These are phyloP conservation scores for Leonotis leonurus DNA, from an alignment of 257 asterid species.

Conservation along the genomic window DNA sequence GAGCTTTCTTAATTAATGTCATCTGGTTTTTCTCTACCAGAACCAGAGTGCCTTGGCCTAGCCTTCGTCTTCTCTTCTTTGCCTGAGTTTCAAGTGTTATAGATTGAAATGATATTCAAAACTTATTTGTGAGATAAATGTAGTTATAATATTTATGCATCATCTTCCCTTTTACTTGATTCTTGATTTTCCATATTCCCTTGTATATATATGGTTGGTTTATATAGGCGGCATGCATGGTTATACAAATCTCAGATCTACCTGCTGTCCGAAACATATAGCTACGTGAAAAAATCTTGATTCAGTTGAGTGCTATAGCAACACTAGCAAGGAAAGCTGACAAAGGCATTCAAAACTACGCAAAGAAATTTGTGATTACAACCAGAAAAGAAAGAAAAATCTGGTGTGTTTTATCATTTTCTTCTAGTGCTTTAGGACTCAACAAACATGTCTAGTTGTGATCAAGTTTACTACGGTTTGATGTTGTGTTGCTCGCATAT, in stretches of 20 bases:
- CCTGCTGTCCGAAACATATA: constrained; percentile 4
- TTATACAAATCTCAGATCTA: no score
- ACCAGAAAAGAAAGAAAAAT: constrained; percentile 7
- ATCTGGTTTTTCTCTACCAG: not conserved
- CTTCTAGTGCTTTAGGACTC: not conserved
- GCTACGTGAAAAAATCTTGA: no score
- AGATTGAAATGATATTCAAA: not conserved
- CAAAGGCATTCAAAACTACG: no score
- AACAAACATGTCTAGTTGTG: not conserved
- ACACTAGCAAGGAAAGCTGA: no score
- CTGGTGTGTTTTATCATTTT: constrained; percentile 3
- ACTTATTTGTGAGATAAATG: not conserved
- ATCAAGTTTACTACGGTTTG: constrained; percentile 21
- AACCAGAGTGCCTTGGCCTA: no score
- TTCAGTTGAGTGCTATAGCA: no score
- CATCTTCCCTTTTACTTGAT: not conserved
- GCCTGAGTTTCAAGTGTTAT: no score
- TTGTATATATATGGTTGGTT: not conserved
- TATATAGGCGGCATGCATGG: no score
- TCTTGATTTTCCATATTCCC: not conserved
- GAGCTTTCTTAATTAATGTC: not conserved
- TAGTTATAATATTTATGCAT: not conserved
- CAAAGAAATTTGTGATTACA: constrained; percentile 17
- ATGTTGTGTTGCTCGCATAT: constrained; percentile 56
- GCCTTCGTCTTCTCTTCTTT: not conserved